Percentiles rank a stretch among this genome's conserved stretches.
phyloP scores from a whole-genome alignment of 495 filamentous ascomycete species.

The Tetracladium setigerum region DNA sequence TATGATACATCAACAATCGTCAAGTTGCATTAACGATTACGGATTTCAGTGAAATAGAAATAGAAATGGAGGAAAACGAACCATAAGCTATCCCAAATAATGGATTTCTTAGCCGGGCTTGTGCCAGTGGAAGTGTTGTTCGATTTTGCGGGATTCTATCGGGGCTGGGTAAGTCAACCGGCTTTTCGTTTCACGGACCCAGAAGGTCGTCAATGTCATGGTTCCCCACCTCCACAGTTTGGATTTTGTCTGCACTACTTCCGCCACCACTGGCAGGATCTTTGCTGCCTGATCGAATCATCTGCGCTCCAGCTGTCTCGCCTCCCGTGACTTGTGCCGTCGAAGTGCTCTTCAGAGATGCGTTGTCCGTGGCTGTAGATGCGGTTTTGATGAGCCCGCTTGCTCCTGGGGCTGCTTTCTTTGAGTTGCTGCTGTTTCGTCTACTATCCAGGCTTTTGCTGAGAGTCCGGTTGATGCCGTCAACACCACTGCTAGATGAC shows the following conservation, averaged over 20 bases:
- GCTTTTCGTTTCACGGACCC: conserved; percentile 23
- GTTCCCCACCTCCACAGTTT: conserved; percentile 27
- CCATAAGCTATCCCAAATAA: conserved; percentile 51
- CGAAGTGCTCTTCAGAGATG: conserved; percentile 12
- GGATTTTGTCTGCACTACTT: conserved; percentile 11
- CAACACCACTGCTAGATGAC: conserved; percentile 44
- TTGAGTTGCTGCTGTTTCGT: conserved; percentile 75
- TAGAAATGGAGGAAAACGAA: conserved; percentile 5
- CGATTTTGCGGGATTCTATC: conserved; percentile 11
- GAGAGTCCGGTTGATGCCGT: conserved; percentile 67
- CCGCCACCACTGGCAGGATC: conserved; percentile 8
- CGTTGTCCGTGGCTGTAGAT: conserved; percentile 13
- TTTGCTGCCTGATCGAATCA: conserved; percentile 28
- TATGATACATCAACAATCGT: too few species aligned
- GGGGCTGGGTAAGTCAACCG: not conserved
- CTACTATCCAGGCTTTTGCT: conserved; percentile 84
- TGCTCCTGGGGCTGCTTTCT: conserved; percentile 40
- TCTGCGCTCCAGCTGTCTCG: conserved; percentile 44
- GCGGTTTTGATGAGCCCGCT: conserved; percentile 25
- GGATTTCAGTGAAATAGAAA: too few species aligned
- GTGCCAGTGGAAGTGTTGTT: conserved; percentile 11
- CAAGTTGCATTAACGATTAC: too few species aligned
- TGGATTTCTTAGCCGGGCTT: conserved; percentile 31
- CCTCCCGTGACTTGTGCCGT: conserved; percentile 6
- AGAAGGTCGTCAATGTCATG: conserved; percentile 23